Evolutionary conservation across 441 rosid species (phyloP), one percentile per base, ranked within the genome.

Genomic region (Eugenia klotzschiana): DNA sequence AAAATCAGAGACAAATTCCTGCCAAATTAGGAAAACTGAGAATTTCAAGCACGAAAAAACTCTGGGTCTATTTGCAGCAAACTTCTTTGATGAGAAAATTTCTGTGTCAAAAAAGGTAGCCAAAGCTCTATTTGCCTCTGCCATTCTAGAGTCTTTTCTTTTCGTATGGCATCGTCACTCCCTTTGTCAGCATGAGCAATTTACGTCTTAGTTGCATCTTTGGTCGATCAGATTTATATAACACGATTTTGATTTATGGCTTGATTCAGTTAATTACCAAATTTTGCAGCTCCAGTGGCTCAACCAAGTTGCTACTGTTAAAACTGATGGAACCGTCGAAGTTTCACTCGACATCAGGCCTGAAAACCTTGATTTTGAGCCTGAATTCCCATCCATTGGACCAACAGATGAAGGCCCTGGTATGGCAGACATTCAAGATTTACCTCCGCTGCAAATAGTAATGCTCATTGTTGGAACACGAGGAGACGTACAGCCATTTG

Each of bases 391-490:
- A 79, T 73, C 84, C 23, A 82, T 49, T 73, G 91, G 80, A 56
- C 80, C 64, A 81, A 25, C 51, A 53, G 25, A 69, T 69, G 87
- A 84, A 83, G 90, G 87, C 86, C 52, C 81, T 69, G 16, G 79
- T 57, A 43, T 46, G 53, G 82, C 64, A 56, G 86, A 80, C 23
- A 52, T 86, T 79, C 52, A 73, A n/a, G 72, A 53, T 81, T 49
- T 90, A 83, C 93, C 87, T 83, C 91, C 88, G 3, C 84, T 90
- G 82, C 90, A 90, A 53, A 91, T 90, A 73, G 91, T 90, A 79
- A 88, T 91, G 88, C 92, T 91, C 82, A 91, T 91, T 80, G 93
- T 91, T 79, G 93, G 93, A 84, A 90, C 93, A 14, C 87, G 92
- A 29, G 93, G 93, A 82, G 92, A 91, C 57, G 89, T 91, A 18